Evolutionary conservation across 176 grass and related monocot genomes (phyloP).

Genomic region (Carex kokanica): DNA sequence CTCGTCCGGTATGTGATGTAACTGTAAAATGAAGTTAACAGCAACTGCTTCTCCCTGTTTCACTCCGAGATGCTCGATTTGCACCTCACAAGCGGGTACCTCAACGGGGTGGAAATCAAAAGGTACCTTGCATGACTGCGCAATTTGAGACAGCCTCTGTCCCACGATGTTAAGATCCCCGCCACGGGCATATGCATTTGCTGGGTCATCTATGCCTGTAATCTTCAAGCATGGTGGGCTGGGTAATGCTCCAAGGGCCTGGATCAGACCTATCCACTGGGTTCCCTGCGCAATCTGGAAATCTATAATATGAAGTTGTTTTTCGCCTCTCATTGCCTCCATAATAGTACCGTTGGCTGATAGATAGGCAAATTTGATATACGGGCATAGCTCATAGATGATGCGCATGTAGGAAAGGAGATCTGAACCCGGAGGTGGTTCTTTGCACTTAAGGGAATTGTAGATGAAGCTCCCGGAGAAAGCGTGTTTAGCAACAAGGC

Average conservation of each 20-base stretch:
- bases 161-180: slow-evolving; percentile 71
- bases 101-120: slow-evolving; percentile 63
- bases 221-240: slow-evolving; percentile 60
- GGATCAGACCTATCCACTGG: slow-evolving; percentile 84
- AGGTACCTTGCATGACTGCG: slow-evolving; percentile 64
- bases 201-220: slow-evolving; percentile 80
- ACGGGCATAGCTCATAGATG: slow-evolving; percentile 86
- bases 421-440: slow-evolving; percentile 64
- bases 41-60: slow-evolving; percentile 51
- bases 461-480: slow-evolving; percentile 83
- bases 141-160: slow-evolving; percentile 60
- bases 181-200: slow-evolving; percentile 68
- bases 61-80: slow-evolving; percentile 47
- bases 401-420: slow-evolving; percentile 95
- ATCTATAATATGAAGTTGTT: slow-evolving; percentile 84
- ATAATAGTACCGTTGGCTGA: slow-evolving; percentile 77
- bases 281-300: slow-evolving; percentile 89
- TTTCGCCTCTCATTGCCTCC: slow-evolving; percentile 71
- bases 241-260: slow-evolving; percentile 61
- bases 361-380: slow-evolving; percentile 95
- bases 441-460: slow-evolving; percentile 85
- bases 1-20: slow-evolving; percentile 87
- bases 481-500: slow-evolving; percentile 73
- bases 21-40: slow-evolving; percentile 89
- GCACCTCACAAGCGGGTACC: slow-evolving; percentile 43